phyloP scores from a whole-genome alignment of 345 rosid species.

The Brassica cretica region DNA sequence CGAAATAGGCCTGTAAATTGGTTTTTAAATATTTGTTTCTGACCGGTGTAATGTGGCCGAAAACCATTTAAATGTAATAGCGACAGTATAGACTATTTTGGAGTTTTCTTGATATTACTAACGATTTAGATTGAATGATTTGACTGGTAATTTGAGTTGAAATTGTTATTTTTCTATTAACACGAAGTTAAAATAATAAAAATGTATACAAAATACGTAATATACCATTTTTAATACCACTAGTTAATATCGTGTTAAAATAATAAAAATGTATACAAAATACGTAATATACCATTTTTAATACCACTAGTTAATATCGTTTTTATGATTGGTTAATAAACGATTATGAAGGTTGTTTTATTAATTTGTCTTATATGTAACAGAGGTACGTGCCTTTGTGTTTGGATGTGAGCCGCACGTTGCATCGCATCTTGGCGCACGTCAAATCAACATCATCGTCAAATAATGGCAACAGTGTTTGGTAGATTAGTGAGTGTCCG shows the following conservation, averaged over 20 bases:
- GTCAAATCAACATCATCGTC: constrained; percentile 31
- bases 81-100: not conserved
- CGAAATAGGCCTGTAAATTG: too few species aligned
- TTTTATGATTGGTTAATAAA: not conserved
- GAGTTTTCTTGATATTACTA: not conserved
- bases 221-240: not conserved
- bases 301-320: not conserved
- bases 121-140: not conserved
- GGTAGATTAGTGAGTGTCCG: too few species aligned
- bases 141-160: not conserved
- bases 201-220: not conserved
- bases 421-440: too few species aligned
- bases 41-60: too few species aligned
- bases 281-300: not conserved
- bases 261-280: not conserved
- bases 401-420: constrained; percentile 24
- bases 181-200: not conserved
- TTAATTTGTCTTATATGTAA: not conserved
- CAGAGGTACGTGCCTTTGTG: constrained; percentile 19
- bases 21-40: too few species aligned
- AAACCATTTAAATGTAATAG: too few species aligned
- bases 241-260: not conserved
- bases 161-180: not conserved
- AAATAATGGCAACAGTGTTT: constrained; percentile 13
- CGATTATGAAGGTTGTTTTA: not conserved